Conservation (phyloP, 1,284 basidiomycete genomes). For the Porodaedalea pini region DNA sequence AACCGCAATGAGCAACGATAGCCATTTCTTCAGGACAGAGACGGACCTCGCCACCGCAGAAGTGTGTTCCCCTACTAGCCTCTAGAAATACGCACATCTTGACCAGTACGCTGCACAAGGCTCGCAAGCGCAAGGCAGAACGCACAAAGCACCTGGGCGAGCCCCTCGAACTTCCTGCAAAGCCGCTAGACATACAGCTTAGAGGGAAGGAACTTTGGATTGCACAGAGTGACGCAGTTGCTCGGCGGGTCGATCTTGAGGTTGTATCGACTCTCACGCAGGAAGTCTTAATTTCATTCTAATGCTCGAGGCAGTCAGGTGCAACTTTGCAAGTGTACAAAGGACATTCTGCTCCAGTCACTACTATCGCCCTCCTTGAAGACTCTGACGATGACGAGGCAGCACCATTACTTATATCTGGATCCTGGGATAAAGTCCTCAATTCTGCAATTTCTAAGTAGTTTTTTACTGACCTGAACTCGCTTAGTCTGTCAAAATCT, state of each 20-base stretch:
- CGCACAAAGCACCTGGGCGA: slow-evolving; percentile 67
- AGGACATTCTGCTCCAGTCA: slow-evolving; percentile 86
- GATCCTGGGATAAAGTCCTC: slow-evolving; percentile 84
- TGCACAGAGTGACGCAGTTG: slow-evolving; percentile 78
- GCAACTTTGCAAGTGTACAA: slow-evolving; percentile 71
- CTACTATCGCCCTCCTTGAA: slow-evolving; percentile 67
- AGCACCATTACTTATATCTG: slow-evolving; percentile 65
- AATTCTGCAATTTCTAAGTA: not conserved
- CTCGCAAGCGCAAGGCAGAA: slow-evolving; percentile 69
- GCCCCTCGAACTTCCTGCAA: slow-evolving; percentile 73
- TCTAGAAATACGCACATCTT: slow-evolving; percentile 16
- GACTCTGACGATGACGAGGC: slow-evolving; percentile 31
- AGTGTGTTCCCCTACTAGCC: slow-evolving; percentile 38
- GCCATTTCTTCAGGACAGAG: slow-evolving; percentile 64
- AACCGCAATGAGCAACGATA: slow-evolving; percentile 15
- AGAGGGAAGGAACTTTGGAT: slow-evolving; percentile 71
- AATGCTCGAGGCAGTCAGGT: slow-evolving; percentile 55
- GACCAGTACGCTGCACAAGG: slow-evolving; percentile 37
- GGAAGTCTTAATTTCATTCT: slow-evolving; percentile 13
- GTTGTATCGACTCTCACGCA: slow-evolving; percentile 37
- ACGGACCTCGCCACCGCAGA: slow-evolving; percentile 68
- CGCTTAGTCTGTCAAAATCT: slow-evolving; percentile 72
- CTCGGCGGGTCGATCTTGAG: slow-evolving; percentile 71
- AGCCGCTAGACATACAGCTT: slow-evolving; percentile 69
- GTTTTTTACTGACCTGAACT: slow-evolving; percentile 19